Evolutionary conservation across 192 early-diverging fungal species (phyloP), one percentile per base, ranked within the genome.

Genomic region (Mortierella claussenii): DNA sequence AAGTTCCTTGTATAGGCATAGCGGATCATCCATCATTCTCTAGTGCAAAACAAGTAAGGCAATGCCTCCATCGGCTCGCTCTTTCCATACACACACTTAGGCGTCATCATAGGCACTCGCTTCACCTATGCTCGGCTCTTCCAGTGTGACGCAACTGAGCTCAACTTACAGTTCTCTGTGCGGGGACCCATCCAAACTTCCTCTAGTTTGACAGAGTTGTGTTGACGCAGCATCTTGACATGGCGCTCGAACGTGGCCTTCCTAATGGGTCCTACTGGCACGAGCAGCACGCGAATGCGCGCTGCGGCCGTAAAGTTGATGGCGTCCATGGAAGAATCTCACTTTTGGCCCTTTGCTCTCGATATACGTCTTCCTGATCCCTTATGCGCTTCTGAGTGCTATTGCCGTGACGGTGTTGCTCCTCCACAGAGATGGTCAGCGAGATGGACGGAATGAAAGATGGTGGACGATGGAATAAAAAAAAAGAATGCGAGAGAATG

Each of bases 111-210:
- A n/a, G n/a, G n/a, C n/a, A n/a, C n/a, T n/a, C n/a, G n/a, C n/a
- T n/a, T n/a, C n/a, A n/a, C n/a, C n/a, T 42, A 17, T 17, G 7
- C 45, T 46, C 45, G 3, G 7, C n/a, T 21, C 45, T n/a, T n/a
- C n/a, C n/a, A n/a, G n/a, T n/a, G n/a, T n/a, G n/a, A n/a, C n/a
- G n/a, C n/a, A n/a, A n/a, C n/a, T n/a, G n/a, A n/a, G n/a, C n/a
- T n/a, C n/a, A n/a, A n/a, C 68, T 65, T 80, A 81, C 80, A 80
- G 52, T 66, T 73, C 28, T 58, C 65, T 48, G 79, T 75, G 11
- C 80, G 74, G 23, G 82, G 66, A 34, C 92, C 89, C 52, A 90
- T 90, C 24, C 91, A 89, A 34, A 92, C 82, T 55, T 92, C 91
- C 44, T 82, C 82, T 2, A 91, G 68, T 50, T 81, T 80, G 6